phyloP scores from a whole-genome alignment of 352 stramenopile genomes.

The Pythium rishiriense region DNA sequence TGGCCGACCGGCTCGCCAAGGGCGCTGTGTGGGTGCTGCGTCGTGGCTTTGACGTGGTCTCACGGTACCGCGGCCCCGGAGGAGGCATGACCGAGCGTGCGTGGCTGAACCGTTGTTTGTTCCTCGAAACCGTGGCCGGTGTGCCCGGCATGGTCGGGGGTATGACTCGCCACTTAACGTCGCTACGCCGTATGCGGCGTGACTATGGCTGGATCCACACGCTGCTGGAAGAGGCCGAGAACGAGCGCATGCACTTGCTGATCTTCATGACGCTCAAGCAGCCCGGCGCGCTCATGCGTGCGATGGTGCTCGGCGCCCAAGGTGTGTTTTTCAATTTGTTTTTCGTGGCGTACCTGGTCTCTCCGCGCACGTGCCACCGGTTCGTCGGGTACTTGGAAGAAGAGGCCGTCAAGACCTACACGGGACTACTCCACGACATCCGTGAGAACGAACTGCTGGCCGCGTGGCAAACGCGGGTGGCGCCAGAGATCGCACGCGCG shows the following conservation, averaged over 20 bases:
- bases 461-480: conserved; percentile 66
- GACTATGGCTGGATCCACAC: conserved; percentile 92
- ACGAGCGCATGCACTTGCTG: conserved; percentile 93
- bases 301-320: conserved; percentile 74
- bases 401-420: conserved; percentile 92
- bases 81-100: conserved; percentile 57
- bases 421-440: conserved; percentile 89
- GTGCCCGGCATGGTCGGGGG: conserved; percentile 74
- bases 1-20: conserved; percentile 40
- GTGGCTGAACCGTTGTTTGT: conserved; percentile 70
- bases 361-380: conserved; percentile 88
- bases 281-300: conserved; percentile 67
- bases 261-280: conserved; percentile 91
- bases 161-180: conserved; percentile 74
- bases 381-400: conserved; percentile 94
- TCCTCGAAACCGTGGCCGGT: conserved; percentile 76
- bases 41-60: conserved; percentile 47
- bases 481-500: conserved; percentile 72
- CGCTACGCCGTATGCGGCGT: conserved; percentile 71
- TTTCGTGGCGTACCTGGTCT: conserved; percentile 85
- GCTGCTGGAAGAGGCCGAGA: conserved; percentile 90
- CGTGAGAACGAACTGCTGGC: conserved; percentile 35
- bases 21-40: conserved; percentile 48
- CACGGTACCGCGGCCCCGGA: conserved; percentile 48
- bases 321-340: conserved; percentile 87